phyloP scores from a whole-genome alignment of 805 yeast genomes.

The Candida endomychidarum region DNA sequence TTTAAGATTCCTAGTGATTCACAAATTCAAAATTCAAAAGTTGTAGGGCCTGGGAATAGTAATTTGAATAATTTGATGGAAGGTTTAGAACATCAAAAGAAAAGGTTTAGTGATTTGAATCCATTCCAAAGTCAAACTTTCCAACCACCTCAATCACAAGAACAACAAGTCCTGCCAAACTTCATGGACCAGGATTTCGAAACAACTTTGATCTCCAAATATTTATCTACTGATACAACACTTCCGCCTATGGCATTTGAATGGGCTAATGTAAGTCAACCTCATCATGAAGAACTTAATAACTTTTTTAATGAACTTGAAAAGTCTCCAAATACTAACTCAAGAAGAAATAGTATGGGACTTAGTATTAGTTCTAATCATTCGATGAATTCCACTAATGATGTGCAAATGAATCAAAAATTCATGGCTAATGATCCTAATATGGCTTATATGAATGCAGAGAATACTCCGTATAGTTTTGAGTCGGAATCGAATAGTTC shows the following conservation, averaged over 20 bases:
- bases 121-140: constrained; percentile 9
- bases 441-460: neutral
- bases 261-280: constrained; percentile 13
- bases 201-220: neutral
- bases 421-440: neutral
- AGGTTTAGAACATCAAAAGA: constrained; percentile 20
- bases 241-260: constrained; percentile 13
- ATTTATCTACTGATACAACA: neutral
- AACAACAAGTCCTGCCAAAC: neutral
- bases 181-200: constrained; percentile 1
- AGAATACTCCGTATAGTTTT: constrained; percentile 13
- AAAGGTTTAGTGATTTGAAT: constrained; percentile 6
- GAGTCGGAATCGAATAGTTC: constrained; percentile 16
- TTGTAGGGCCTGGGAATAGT: constrained; percentile 35
- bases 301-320: constrained; percentile 16
- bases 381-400: neutral
- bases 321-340: constrained; percentile 15
- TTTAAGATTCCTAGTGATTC: constrained; percentile 22
- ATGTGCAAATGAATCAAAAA: neutral
- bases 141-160: neutral
- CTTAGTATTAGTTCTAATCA: neutral
- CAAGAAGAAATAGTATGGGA: constrained; percentile 14
- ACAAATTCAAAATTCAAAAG: constrained; percentile 20
- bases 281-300: constrained; percentile 12
- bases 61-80: constrained; percentile 41